phyloP scores from a whole-genome alignment of 1,139 yeast species.

The Yamadazyma dushanensis region DNA sequence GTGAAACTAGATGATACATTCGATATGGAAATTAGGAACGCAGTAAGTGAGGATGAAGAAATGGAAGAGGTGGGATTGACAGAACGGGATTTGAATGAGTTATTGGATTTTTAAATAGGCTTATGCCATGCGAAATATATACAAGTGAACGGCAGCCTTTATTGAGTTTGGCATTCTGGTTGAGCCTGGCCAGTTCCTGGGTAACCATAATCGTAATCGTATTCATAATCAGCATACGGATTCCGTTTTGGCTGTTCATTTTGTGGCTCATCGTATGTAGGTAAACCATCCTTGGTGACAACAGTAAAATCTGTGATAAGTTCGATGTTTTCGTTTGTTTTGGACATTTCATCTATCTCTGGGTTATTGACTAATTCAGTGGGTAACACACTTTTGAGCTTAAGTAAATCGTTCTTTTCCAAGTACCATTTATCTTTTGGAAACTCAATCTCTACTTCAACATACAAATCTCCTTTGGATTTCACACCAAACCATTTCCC shows the following conservation, averaged over 20 bases:
- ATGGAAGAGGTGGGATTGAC: constrained; percentile 30
- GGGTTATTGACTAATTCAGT: constrained; percentile 28
- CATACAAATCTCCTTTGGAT: constrained; percentile 70
- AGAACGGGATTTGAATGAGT: constrained; percentile 34
- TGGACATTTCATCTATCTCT: constrained; percentile 24
- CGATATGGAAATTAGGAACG: constrained; percentile 7
- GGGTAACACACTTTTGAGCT: constrained; percentile 58
- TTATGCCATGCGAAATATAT: no score
- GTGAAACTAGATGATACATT: constrained; percentile 12
- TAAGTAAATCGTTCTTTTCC: constrained; percentile 60
- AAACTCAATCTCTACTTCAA: constrained; percentile 72
- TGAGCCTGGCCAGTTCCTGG: constrained; percentile 18
- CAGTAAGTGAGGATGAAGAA: constrained; percentile 1
- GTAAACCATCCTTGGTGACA: constrained; percentile 29
- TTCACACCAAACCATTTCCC: constrained; percentile 32
- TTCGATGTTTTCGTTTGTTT: constrained; percentile 41
- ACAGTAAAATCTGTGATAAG: constrained; percentile 43
- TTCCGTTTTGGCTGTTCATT: constrained; percentile 11
- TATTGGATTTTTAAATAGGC: constrained; percentile 31
- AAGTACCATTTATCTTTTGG: constrained; percentile 82
- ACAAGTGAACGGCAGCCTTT: no score
- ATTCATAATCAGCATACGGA: constrained; percentile 9
- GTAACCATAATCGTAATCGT: constrained; percentile 6
- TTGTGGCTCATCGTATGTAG: constrained; percentile 27
- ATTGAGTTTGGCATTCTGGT: constrained; percentile 36